These are phyloP conservation scores for Phytopythium boreale DNA, from an alignment of 352 stramenopile genomes.

Conservation along the genomic window DNA sequence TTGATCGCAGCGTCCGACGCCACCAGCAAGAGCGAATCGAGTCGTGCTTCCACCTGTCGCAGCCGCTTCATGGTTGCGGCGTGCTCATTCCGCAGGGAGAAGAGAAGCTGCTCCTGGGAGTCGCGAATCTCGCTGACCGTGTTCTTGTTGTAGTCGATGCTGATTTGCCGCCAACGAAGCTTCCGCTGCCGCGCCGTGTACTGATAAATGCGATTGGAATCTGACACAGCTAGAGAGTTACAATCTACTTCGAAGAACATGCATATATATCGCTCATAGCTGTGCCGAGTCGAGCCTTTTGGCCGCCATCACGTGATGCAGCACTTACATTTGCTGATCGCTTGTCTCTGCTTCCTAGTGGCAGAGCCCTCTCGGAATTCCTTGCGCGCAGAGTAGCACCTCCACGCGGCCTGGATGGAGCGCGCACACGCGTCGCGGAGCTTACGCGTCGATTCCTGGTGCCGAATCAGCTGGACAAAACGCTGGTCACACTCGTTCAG, in stretches of 20 bases:
- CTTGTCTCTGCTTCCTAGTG: not conserved
- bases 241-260: not conserved
- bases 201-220: constrained; percentile 28
- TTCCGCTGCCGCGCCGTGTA: constrained; percentile 37
- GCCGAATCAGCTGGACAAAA: constrained; percentile 49
- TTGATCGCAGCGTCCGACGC: not conserved
- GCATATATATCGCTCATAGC: no score
- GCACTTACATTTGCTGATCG: constrained; percentile 25
- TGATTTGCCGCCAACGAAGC: constrained; percentile 42
- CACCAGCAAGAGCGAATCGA: constrained; percentile 26
- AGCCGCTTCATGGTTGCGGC: constrained; percentile 34
- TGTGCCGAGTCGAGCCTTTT: no score
- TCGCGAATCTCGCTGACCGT: constrained; percentile 36
- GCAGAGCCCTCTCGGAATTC: not conserved
- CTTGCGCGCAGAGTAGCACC: constrained; percentile 15
- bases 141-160: constrained; percentile 33
- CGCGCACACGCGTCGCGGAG: constrained; percentile 45
- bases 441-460: constrained; percentile 36
- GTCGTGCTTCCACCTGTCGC: constrained; percentile 32
- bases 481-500: constrained; percentile 56
- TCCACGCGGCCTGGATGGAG: constrained; percentile 68
- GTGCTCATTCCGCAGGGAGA: constrained; percentile 43
- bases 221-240: constrained; percentile 10
- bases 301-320: not conserved
- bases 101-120: constrained; percentile 43